phyloP scores from a whole-genome alignment of 169 alveolate genomes.

The Plasmodium malariae region DNA sequence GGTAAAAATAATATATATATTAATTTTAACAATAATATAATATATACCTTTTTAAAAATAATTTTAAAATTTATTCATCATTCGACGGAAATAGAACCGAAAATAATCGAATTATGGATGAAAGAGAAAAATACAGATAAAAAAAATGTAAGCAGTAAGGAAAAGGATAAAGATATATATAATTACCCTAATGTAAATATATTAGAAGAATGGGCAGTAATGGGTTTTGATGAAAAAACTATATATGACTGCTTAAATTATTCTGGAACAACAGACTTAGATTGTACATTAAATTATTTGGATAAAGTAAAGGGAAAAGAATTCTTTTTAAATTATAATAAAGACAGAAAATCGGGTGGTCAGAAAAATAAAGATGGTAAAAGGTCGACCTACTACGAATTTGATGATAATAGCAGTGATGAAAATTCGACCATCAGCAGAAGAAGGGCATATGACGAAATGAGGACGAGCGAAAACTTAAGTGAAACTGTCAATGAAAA shows the following conservation, averaged over 20 bases:
- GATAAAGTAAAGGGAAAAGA: slow-evolving; percentile 65
- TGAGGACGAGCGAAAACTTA: background rate
- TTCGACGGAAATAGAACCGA: slow-evolving; percentile 56
- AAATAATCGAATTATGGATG: slow-evolving; percentile 36
- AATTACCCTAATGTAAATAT: slow-evolving; percentile 53
- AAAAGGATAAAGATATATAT: slow-evolving; percentile 55
- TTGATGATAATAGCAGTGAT: slow-evolving; percentile 51
- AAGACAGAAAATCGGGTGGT: slow-evolving; percentile 2
- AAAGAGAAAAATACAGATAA: slow-evolving; percentile 62
- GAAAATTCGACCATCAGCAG: slow-evolving; percentile 1
- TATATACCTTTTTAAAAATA: slow-evolving; percentile 47
- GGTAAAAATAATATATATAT: slow-evolving; percentile 73
- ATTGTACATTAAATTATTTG: slow-evolving; percentile 60
- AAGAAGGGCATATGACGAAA: background rate
- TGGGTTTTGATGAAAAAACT: slow-evolving; percentile 73
- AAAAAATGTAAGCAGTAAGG: slow-evolving; percentile 32
- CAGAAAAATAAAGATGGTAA: slow-evolving; percentile 1
- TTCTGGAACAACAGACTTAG: slow-evolving; percentile 71
- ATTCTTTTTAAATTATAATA: background rate
- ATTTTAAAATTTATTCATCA: slow-evolving; percentile 58
- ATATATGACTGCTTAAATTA: slow-evolving; percentile 48
- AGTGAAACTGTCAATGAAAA: background rate
- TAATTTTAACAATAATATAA: slow-evolving; percentile 63
- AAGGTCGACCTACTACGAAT: slow-evolving; percentile 23
- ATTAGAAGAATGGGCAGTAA: slow-evolving; percentile 33